Conservation (phyloP, 352 stramenopile species). For the Aphanomyces invadans region DNA sequence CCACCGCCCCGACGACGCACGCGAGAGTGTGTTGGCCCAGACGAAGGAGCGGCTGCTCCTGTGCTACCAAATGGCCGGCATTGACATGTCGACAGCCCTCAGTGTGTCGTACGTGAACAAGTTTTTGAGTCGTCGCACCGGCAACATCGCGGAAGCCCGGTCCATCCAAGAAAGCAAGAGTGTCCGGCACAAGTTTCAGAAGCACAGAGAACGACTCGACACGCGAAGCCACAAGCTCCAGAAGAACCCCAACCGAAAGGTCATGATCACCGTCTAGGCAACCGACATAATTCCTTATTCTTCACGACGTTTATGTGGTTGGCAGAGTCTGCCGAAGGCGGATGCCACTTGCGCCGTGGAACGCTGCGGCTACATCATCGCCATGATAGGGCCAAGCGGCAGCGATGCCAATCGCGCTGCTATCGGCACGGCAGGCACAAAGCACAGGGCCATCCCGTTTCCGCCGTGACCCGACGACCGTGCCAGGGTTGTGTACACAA, state of each 20-base stretch:
- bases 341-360: too few species aligned
- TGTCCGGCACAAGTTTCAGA: conserved; percentile 68
- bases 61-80: conserved; percentile 58
- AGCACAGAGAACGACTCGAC: conserved; percentile 71
- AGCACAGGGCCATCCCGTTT: too few species aligned
- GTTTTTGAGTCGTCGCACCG: conserved; percentile 70
- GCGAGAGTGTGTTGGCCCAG: conserved; percentile 63
- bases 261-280: conserved; percentile 69
- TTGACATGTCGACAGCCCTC: conserved; percentile 54
- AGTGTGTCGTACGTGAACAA: conserved; percentile 74
- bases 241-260: conserved; percentile 67
- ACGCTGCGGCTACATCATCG: too few species aligned
- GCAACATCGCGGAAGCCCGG: conserved; percentile 71
- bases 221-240: conserved; percentile 81
- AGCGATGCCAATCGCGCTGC: too few species aligned
- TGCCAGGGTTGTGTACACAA: too few species aligned
- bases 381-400: too few species aligned
- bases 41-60: conserved; percentile 74
- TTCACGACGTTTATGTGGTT: conserved; percentile 6
- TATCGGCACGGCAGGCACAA: too few species aligned
- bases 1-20: conserved; percentile 70
- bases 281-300: conserved; percentile 18
- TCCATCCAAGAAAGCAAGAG: conserved; percentile 56
- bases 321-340: neutral
- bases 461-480: too few species aligned